These are phyloP conservation scores for Russula compacta DNA, from an alignment of 768 basidiomycete species.

Conservation along the genomic window DNA sequence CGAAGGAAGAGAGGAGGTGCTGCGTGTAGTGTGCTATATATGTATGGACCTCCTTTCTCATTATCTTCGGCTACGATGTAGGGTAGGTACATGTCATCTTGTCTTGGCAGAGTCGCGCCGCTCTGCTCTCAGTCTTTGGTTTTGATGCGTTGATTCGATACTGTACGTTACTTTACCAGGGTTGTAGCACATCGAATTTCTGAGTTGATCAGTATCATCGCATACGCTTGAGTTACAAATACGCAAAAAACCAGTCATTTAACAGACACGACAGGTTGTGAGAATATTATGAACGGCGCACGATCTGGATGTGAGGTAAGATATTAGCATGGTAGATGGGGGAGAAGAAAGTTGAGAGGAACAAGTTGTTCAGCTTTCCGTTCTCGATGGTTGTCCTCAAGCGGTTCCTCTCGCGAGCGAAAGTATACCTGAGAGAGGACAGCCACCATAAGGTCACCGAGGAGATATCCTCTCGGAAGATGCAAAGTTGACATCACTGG, in stretches of 20 bases:
- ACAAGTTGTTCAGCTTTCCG: conserved; percentile 8
- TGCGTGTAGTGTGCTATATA: no score
- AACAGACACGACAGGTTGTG: not conserved
- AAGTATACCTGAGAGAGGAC: conserved; percentile 7
- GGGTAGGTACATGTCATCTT: not conserved
- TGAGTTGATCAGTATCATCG: not conserved
- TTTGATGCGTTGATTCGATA: not conserved
- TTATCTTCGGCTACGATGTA: not conserved
- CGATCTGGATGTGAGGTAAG: not conserved
- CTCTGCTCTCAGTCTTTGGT: not conserved
- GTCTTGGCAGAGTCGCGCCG: not conserved
- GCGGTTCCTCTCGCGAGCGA: conserved; percentile 9
- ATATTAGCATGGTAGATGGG: not conserved
- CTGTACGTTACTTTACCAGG: not conserved
- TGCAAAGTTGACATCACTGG: conserved; percentile 3
- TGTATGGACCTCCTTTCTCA: not conserved
- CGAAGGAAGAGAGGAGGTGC: not conserved
- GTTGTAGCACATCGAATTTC: not conserved
- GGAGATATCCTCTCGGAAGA: not conserved
- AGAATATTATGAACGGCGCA: not conserved
- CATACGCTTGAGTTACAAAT: not conserved
- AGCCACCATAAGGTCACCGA: conserved; percentile 5
- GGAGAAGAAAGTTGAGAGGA: not conserved
- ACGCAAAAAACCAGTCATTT: not conserved
- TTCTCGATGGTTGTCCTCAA: conserved; percentile 3